A percentile compares a stretch with the other conserved stretches of the same genome.
Conservation (phyloP, 1,284 basidiomycete species). For the Moesziomyces globuligerus region DNA sequence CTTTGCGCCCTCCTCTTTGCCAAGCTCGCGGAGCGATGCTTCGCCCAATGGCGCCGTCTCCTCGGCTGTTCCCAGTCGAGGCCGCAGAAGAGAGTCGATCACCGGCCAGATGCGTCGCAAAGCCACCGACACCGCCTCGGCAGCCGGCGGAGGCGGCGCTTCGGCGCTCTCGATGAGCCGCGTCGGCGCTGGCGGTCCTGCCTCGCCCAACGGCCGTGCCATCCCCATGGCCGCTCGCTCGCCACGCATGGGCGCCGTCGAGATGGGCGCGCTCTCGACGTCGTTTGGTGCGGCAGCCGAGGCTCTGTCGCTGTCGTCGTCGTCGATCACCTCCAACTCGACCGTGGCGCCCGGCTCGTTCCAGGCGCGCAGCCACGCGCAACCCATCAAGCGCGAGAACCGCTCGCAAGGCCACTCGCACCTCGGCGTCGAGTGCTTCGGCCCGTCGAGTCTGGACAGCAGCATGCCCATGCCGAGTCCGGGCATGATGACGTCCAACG, state of each 20-base stretch:
- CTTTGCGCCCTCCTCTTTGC: constrained; percentile 45
- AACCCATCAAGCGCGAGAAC: constrained; percentile 35
- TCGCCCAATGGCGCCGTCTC: constrained; percentile 30
- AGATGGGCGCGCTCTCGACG: constrained; percentile 52
- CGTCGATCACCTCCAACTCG: constrained; percentile 48
- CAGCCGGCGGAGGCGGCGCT: constrained; percentile 51
- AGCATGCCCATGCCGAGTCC: constrained; percentile 47
- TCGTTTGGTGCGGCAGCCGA: constrained; percentile 65
- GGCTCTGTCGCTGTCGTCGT: constrained; percentile 52
- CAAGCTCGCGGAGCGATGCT: constrained; percentile 22
- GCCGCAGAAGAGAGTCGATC: constrained; percentile 56
- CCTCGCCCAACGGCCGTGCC: constrained; percentile 44
- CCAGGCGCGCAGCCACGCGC: constrained; percentile 34
- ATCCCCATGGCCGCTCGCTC: constrained; percentile 46
- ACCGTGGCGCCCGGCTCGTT: constrained; percentile 41
- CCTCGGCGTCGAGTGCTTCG: constrained; percentile 60
- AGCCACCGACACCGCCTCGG: constrained; percentile 43
- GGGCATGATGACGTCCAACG: constrained; percentile 28
- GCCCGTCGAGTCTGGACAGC: constrained; percentile 50
- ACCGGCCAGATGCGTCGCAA: constrained; percentile 55
- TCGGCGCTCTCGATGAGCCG: constrained; percentile 42
- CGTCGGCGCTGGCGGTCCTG: constrained; percentile 16
- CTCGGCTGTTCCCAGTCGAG: constrained; percentile 49
- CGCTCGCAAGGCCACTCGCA: constrained; percentile 56
- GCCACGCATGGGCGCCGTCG: constrained; percentile 32